Percentiles rank a stretch among this genome's conserved stretches.
Conservation (phyloP, 306 rosid species). For the Prunus davidiana region DNA sequence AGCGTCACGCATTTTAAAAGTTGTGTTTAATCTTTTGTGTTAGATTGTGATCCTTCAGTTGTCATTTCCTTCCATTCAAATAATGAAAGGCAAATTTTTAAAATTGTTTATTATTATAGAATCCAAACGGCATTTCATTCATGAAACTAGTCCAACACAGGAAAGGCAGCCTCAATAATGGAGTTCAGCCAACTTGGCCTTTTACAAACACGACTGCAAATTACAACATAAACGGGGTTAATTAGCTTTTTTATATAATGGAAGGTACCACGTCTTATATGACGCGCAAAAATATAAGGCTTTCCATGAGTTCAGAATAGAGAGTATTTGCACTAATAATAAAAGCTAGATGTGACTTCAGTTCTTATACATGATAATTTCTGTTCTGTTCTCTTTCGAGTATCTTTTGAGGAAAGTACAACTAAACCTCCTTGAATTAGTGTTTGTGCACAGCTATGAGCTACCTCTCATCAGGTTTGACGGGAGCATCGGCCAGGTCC, state of each 20-base stretch:
- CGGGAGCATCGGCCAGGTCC: constrained; percentile 75
- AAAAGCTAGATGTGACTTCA: not conserved
- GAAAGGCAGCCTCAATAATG: not conserved
- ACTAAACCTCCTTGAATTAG: not conserved
- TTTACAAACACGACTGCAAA: not conserved
- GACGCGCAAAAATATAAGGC: not conserved
- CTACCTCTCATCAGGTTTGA: constrained; percentile 49
- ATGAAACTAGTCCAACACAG: not conserved
- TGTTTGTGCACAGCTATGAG: not conserved
- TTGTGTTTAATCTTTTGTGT: not conserved
- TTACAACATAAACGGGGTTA: not conserved
- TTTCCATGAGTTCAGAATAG: not conserved
- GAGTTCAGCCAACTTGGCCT: not conserved
- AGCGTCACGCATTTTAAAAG: too few species aligned
- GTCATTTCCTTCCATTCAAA: not conserved
- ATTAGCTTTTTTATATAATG: not conserved
- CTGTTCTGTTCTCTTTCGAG: not conserved
- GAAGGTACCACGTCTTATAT: not conserved
- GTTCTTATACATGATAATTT: not conserved
- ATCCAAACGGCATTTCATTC: not conserved
- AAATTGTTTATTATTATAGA: not conserved
- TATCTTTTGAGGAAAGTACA: not conserved
- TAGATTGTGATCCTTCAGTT: not conserved
- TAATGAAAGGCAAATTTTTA: not conserved
- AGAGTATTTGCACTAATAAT: not conserved